phyloP scores from a whole-genome alignment of 192 early-diverging fungal genomes.

The Entomortierella parvispora region DNA sequence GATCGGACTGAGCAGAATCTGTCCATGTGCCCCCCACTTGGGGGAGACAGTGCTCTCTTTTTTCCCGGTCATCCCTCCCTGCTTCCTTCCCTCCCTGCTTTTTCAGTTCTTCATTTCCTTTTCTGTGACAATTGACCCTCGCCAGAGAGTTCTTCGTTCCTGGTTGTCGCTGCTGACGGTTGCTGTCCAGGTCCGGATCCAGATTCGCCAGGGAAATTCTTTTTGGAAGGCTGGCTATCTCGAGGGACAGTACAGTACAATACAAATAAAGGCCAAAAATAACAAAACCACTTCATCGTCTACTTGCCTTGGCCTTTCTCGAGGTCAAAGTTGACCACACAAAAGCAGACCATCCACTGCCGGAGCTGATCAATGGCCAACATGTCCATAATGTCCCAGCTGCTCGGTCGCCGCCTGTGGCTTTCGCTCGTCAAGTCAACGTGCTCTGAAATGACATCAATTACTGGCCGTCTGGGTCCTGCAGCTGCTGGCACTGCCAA shows the following conservation, averaged over 20 bases:
- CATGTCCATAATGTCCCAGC: conserved; percentile 54
- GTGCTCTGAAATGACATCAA: conserved; percentile 22
- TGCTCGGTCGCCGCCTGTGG: conserved; percentile 35
- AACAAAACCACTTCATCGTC: background rate
- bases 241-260: too few species aligned
- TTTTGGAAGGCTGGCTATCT: too few species aligned
- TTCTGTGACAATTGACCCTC: too few species aligned
- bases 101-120: background rate
- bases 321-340: conserved; percentile 84
- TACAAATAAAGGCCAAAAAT: conserved; percentile 3
- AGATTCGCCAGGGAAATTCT: too few species aligned
- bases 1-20: too few species aligned
- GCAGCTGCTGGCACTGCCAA: too few species aligned
- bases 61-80: background rate
- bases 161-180: too few species aligned
- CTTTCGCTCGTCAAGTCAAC: conserved; percentile 14
- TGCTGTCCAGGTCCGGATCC: too few species aligned
- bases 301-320: conserved; percentile 77
- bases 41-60: background rate
- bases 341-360: conserved; percentile 79
- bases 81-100: background rate
- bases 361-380: conserved; percentile 58
- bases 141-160: too few species aligned
- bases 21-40: too few species aligned
- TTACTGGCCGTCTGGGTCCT: conserved; percentile 14